phyloP scores from a whole-genome alignment of 306 rosid genomes.

The Fagus crenata region DNA sequence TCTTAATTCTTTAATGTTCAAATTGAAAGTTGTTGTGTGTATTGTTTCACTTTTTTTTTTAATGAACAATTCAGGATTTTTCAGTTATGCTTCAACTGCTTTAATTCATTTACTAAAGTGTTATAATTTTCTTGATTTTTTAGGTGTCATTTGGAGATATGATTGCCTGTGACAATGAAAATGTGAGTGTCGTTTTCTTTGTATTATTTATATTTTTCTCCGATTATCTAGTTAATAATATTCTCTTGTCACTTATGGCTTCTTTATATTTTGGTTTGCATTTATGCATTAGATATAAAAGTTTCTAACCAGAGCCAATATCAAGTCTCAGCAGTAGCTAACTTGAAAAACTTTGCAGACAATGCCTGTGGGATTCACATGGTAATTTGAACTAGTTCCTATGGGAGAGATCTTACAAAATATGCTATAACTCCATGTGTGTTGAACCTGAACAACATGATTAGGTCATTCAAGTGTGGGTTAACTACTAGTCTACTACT shows the following conservation, averaged over 20 bases:
- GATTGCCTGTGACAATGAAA: conserved; percentile 98
- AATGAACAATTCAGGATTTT: neutral
- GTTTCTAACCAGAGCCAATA: neutral
- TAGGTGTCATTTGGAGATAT: conserved; percentile 95
- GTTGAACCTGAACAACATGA: neutral
- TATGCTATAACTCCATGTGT: neutral
- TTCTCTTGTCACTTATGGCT: neutral
- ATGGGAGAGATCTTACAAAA: neutral
- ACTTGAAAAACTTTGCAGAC: neutral
- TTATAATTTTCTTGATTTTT: conserved; percentile 30
- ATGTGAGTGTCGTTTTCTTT: conserved; percentile 50
- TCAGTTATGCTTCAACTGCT: conserved; percentile 29
- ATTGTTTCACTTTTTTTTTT: neutral
- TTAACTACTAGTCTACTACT: neutral
- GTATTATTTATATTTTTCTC: conserved; percentile 18
- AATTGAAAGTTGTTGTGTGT: conserved; percentile 22
- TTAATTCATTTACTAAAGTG: conserved; percentile 28
- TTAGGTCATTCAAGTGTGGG: neutral
- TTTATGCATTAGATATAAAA: neutral
- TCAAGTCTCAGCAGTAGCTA: neutral
- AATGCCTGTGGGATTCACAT: neutral
- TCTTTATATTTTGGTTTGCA: neutral
- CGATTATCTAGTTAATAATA: conserved; percentile 8
- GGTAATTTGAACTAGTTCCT: neutral
- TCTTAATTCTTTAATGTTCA: conserved; percentile 15